Evolutionary conservation across 805 yeast genomes (phyloP).

Genomic region (Kuraishia molischiana): DNA sequence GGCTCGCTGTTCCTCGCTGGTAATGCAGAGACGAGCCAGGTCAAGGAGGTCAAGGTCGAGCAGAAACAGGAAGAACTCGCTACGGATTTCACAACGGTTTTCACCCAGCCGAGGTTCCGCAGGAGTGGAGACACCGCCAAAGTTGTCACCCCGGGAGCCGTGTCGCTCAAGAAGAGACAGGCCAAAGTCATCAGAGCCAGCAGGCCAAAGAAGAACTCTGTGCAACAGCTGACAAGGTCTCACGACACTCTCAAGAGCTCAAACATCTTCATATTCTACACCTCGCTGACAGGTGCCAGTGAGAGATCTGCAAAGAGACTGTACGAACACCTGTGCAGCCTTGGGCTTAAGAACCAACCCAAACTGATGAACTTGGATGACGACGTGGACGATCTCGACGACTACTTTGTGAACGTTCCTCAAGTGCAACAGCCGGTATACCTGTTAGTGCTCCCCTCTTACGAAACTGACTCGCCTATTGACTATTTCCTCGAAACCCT

Average conservation of each 20-base stretch:
- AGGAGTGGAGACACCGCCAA: background rate
- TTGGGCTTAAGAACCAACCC: constrained; percentile 28
- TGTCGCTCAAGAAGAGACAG: constrained; percentile 14
- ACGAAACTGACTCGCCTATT: constrained; percentile 86
- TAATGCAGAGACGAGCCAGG: background rate
- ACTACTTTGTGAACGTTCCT: constrained; percentile 66
- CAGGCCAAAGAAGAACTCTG: constrained; percentile 9
- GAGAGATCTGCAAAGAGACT: constrained; percentile 56
- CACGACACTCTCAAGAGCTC: constrained; percentile 35
- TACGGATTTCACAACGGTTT: background rate
- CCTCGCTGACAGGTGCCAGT: constrained; percentile 80
- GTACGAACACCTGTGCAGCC: constrained; percentile 22
- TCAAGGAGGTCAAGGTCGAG: background rate
- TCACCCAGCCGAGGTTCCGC: background rate
- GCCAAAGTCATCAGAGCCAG: constrained; percentile 33
- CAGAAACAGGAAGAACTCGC: background rate
- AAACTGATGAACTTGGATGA: constrained; percentile 66
- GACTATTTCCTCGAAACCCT: constrained; percentile 79
- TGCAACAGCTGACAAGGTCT: constrained; percentile 28
- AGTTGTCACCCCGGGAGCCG: constrained; percentile 1
- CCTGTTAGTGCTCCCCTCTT: constrained; percentile 74
- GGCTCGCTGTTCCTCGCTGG: constrained; percentile 2
- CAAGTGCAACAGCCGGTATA: constrained; percentile 40
- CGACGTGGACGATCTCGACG: constrained; percentile 72
- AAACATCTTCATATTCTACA: constrained; percentile 61